These are phyloP conservation scores for Glonium stellatum DNA, from an alignment of 495 filamentous ascomycete genomes.

Conservation along the genomic window DNA sequence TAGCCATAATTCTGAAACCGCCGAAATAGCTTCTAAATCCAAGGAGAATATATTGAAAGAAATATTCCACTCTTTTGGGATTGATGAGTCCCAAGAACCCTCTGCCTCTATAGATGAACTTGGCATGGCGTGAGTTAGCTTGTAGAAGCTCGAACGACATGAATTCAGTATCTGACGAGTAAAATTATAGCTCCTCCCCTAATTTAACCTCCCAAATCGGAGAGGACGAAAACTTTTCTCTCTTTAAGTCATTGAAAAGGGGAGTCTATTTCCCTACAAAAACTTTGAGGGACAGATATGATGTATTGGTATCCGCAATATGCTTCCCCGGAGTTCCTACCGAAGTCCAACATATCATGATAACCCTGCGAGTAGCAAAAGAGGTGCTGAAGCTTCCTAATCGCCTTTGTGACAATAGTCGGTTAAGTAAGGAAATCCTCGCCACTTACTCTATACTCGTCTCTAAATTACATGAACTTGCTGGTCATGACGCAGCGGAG, in stretches of 20 bases:
- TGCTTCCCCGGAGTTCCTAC: slow-evolving; percentile 4
- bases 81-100: neutral
- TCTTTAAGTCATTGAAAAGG: slow-evolving; percentile 5
- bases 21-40: slow-evolving; percentile 5
- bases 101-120: neutral
- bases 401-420: slow-evolving; percentile 4
- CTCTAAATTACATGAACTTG: slow-evolving; percentile 16
- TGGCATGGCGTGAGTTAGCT: neutral
- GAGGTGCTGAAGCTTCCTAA: slow-evolving; percentile 8
- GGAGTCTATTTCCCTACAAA: slow-evolving; percentile 8
- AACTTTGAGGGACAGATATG: slow-evolving; percentile 21
- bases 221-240: neutral
- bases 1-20: slow-evolving; percentile 10
- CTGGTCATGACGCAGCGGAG: neutral
- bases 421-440: slow-evolving; percentile 29
- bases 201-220: neutral
- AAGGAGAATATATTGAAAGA: slow-evolving; percentile 1
- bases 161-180: neutral
- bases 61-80: neutral
- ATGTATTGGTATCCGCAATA: slow-evolving; percentile 11
- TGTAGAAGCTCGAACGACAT: neutral
- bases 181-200: neutral
- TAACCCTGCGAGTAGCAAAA: slow-evolving; percentile 12
- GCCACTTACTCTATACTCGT: slow-evolving; percentile 9
- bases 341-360: slow-evolving; percentile 13